Base-by-base conservation (phyloP, 2,329 filamentous ascomycete genomes). In the Neopestalotiopsis rosae region DNA sequence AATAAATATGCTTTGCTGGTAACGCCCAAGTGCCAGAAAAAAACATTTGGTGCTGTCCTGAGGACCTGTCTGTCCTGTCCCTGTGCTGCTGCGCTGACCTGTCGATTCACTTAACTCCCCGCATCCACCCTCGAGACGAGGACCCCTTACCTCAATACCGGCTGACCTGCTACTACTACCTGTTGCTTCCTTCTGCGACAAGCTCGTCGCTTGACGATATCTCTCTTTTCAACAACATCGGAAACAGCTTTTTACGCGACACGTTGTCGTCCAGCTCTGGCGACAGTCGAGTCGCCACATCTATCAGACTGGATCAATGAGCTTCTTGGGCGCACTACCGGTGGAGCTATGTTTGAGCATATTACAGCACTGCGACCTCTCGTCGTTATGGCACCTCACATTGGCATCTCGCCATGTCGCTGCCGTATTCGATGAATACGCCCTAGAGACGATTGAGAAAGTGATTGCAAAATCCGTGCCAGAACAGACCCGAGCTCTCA, bases 381-480 rank as follows among this genome's bases (percentile, higher is more conserved):
- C 59, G 20, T 62, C 59, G 10, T 12, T 62, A n/a, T 62, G 59
- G 59, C 30, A 34, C 17, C 59, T 62, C 30, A 62, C 34, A 7
- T 34, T 34, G 30, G 59, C 59, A 7, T 62, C 59, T 20, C 32
- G 30, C n/a, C 30, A 20, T 20, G n/a, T 34, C 13, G 17, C 30
- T 20, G 28, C 59, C 59, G 30, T 38, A 10, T 62, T 62, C 10
- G 59, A 62, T 12, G 59, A 40, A 34, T 62, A 40, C 10, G 59
- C 30, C 10, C 30, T 40, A 17, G 59, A 62, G 32, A 62, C 34
- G n/a, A 40, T 62, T 10, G 59, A 62, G 59, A 40, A 17, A 30
- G 32, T 34, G 30, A 62, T 62, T 7, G 14, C 32, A 20, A 40
- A 34, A 6, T 34, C 59, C 7, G n/a, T 62, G 14, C 59, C 59